phyloP scores from a whole-genome alignment of 768 basidiomycete species.

The Pleurotus eryngii region DNA sequence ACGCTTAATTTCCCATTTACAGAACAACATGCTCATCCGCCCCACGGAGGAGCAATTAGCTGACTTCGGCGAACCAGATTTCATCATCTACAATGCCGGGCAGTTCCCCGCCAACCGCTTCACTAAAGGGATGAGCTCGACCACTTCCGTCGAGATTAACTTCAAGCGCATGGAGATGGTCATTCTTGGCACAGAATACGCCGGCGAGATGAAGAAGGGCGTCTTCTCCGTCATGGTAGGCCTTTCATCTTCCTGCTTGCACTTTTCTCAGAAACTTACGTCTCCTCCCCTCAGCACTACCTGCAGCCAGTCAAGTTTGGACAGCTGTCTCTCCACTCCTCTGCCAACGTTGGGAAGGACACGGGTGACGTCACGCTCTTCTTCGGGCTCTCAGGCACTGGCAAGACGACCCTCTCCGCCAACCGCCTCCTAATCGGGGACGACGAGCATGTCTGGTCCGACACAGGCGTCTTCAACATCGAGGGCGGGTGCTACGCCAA shows the following conservation, averaged over 20 bases:
- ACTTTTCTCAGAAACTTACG: not conserved
- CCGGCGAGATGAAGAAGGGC: constrained; percentile 99
- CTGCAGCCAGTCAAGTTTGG: constrained; percentile 98
- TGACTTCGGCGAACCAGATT: constrained; percentile 96
- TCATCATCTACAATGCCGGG: constrained; percentile 99
- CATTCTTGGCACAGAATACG: constrained; percentile 97
- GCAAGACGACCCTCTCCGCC: constrained; percentile 97
- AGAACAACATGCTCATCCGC: constrained; percentile 99
- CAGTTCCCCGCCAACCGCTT: constrained; percentile 99
- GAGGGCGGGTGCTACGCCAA: constrained; percentile 99
- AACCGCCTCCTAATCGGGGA: constrained; percentile 93
- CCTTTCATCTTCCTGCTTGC: not conserved
- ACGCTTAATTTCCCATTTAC: constrained; percentile 14
- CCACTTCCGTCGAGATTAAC: constrained; percentile 99
- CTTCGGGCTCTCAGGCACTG: constrained; percentile 98
- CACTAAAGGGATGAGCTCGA: constrained; percentile 99
- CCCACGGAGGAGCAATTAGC: constrained; percentile 93
- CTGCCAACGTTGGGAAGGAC: constrained; percentile 91
- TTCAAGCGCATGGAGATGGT: constrained; percentile 99
- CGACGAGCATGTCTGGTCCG: constrained; percentile 99
- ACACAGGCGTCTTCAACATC: constrained; percentile 99
- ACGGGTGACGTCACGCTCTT: constrained; percentile 94
- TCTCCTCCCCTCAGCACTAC: constrained; percentile 63
- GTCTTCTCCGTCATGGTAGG: constrained; percentile 77
- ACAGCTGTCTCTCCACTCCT: constrained; percentile 96